Conservation (phyloP, 139 green algal genomes). For the Coelastrella sp. region DNA sequence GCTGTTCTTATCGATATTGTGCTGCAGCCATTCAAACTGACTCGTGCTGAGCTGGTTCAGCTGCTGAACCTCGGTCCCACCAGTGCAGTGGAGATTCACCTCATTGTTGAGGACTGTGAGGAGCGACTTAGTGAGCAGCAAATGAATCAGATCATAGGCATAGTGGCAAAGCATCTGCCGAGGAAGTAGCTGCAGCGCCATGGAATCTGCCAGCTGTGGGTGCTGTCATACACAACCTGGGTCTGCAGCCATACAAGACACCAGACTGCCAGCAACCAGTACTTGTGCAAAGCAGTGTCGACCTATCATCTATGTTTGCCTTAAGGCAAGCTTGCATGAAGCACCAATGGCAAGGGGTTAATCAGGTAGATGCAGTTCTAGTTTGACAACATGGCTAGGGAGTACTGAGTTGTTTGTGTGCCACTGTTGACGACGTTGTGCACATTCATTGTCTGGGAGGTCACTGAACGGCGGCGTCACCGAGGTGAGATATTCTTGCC, state of each 20-base stretch:
- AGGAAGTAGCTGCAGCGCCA: neutral
- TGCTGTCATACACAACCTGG: neutral
- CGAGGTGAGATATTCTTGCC: too few relatives aligned
- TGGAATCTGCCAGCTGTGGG: neutral
- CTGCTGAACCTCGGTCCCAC: conserved; percentile 66
- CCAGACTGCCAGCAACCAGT: neutral
- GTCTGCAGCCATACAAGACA: too few relatives aligned
- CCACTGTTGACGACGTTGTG: too few relatives aligned
- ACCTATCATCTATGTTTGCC: too few relatives aligned
- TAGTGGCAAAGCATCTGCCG: conserved; percentile 48
- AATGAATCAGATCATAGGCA: conserved; percentile 56
- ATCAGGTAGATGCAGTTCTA: too few relatives aligned
- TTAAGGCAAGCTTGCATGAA: too few relatives aligned
- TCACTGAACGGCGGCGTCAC: too few relatives aligned
- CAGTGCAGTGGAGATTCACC: conserved; percentile 64
- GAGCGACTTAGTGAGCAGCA: conserved; percentile 61
- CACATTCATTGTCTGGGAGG: too few relatives aligned
- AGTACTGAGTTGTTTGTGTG: too few relatives aligned
- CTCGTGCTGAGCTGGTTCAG: conserved; percentile 67
- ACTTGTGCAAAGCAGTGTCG: neutral
- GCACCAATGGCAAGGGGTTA: too few relatives aligned
- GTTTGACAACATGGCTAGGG: too few relatives aligned
- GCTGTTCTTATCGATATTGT: neutral
- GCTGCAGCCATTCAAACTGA: conserved; percentile 56
- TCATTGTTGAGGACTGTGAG: conserved; percentile 65